Evolutionary conservation across 768 basidiomycete genomes (phyloP), one percentile per base, ranked within the genome.

Genomic region (Hemileccinum rubropunctum): DNA sequence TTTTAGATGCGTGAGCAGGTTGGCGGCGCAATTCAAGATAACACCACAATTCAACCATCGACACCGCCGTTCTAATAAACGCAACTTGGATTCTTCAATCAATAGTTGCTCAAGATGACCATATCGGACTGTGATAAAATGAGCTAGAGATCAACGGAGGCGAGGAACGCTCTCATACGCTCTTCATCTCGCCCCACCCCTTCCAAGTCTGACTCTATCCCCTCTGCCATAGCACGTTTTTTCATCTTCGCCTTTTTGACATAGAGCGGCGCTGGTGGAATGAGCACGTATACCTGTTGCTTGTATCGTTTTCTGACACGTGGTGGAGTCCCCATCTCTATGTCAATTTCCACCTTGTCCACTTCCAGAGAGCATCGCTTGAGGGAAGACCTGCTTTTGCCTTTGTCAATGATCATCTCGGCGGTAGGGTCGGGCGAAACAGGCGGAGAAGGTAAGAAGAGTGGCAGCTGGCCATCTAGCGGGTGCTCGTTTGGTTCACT

Each of bases 21-120:
- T 73, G 37, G 75, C 69, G 6, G 70, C 66, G 39, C 81, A 82
- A 58, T 83, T 85, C 54, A 86, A 58, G 13, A 80, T 56, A 36
- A 70, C 71, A 50, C 71, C 72, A 64, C 87, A 90, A 23, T 71
- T 71, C 48, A 64, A 66, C 86, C 86, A 90, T 61, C 71, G 73
- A 66, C 86, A 89, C 11, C 63, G 68, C 38, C 71, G 62, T 53
- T 73, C 71, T 46, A 69, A 70, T 46, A 85, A 52, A 52, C 79
- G 71, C 8, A 73, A 71, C 50, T 72, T 77, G 47, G 83, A 74
- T 50, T 79, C 61, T 46, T 71, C 61, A 52, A 82, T 66, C 30
- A 76, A 73, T 37, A 72, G 64, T 47, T 65, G 71, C 58, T 80
- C 79, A 54, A 62, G 55, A 49, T 50, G 54, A 62, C 46, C 59